Evolutionary conservation across 495 filamentous ascomycete species (phyloP).

Genomic region (Penicillium atrosanguineum): DNA sequence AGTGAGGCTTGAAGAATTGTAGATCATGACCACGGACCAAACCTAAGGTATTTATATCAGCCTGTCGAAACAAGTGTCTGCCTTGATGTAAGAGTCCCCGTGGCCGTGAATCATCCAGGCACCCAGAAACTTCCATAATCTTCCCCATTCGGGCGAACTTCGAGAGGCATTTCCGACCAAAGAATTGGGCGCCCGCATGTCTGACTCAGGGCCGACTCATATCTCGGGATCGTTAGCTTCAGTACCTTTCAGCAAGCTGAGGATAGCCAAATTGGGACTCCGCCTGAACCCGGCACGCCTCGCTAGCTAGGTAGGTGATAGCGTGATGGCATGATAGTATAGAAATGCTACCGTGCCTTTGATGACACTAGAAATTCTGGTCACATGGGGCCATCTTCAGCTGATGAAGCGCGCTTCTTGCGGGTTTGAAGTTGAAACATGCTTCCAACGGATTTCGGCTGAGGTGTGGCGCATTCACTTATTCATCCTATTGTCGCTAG

Average conservation of each 20-base stretch:
- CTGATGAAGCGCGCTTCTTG: slow-evolving; percentile 5
- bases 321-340: background rate
- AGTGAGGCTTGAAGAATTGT: background rate
- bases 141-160: slow-evolving; percentile 11
- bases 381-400: slow-evolving; percentile 10
- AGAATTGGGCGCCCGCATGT: slow-evolving; percentile 4
- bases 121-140: slow-evolving; percentile 6
- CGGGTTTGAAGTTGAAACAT: slow-evolving; percentile 8
- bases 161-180: slow-evolving; percentile 6
- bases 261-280: background rate
- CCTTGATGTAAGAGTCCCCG: slow-evolving; percentile 1
- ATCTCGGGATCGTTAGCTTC: background rate
- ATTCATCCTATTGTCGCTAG: background rate
- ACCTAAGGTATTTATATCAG: background rate
- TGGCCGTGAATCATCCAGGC: slow-evolving; percentile 11
- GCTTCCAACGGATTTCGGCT: background rate
- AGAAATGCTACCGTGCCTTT: slow-evolving; percentile 8
- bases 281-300: slow-evolving; percentile 1
- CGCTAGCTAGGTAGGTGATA: background rate
- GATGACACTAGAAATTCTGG: slow-evolving; percentile 5
- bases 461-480: background rate
- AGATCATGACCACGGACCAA: background rate
- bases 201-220: slow-evolving; percentile 22
- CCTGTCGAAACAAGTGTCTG: background rate
- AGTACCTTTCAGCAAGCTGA: background rate